A percentile compares a stretch with the other conserved stretches of the same genome.
Conservation (phyloP, 208 protist genomes). For the Tritrichomonas musculus region DNA sequence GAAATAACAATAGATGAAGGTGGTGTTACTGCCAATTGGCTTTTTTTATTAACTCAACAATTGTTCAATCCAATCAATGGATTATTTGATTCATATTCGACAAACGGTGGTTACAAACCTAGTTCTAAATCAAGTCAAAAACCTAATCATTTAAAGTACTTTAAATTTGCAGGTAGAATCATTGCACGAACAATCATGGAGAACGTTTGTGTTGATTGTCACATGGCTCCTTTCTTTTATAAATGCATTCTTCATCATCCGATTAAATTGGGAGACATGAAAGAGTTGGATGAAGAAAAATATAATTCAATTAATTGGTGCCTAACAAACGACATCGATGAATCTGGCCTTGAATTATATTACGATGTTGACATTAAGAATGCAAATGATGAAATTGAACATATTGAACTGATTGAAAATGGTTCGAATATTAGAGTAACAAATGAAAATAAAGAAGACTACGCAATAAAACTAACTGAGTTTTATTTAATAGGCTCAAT, state of each 20-base stretch:
- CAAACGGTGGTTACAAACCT: slow-evolving; percentile 71
- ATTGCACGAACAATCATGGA: slow-evolving; percentile 69
- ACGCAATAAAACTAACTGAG: slow-evolving; percentile 80
- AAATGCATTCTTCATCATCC: slow-evolving; percentile 88
- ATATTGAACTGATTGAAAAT: slow-evolving; percentile 76
- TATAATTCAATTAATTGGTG: slow-evolving; percentile 84
- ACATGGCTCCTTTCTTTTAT: slow-evolving; percentile 92
- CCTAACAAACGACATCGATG: slow-evolving; percentile 73
- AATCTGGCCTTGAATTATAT: slow-evolving; percentile 71
- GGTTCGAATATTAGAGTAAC: slow-evolving; percentile 80
- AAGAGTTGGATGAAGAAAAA: slow-evolving; percentile 82
- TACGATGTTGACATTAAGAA: slow-evolving; percentile 76
- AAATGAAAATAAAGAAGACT: slow-evolving; percentile 88
- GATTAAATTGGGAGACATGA: slow-evolving; percentile 77
- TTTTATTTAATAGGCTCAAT: slow-evolving; percentile 79
- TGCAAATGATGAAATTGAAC: slow-evolving; percentile 79
- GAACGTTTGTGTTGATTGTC: slow-evolving; percentile 77
- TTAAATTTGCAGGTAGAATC: slow-evolving; percentile 73
- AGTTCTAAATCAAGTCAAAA: slow-evolving; percentile 87
- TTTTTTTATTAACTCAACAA: slow-evolving; percentile 21
- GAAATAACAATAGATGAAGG: slow-evolving; percentile 42
- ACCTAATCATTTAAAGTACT: slow-evolving; percentile 85
- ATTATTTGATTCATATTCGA: slow-evolving; percentile 41
- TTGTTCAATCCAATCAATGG: slow-evolving; percentile 46
- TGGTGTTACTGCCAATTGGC: slow-evolving; percentile 45